phyloP scores from a whole-genome alignment of 2,329 filamentous ascomycete genomes.

The Cryphonectria nitschkei region DNA sequence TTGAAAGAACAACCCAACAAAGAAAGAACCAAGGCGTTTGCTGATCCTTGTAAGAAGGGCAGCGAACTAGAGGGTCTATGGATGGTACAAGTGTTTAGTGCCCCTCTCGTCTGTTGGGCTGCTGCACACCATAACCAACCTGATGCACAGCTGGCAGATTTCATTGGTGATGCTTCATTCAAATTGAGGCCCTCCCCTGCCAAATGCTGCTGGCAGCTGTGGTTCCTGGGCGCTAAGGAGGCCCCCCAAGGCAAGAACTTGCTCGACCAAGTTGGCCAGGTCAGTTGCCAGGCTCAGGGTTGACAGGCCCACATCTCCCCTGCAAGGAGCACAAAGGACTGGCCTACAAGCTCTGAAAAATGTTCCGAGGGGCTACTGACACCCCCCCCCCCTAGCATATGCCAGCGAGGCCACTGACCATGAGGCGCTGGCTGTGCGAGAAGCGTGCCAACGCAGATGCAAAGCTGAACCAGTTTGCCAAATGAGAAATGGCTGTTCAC shows the following conservation, averaged over 20 bases:
- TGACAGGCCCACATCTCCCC: background rate
- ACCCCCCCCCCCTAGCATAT: background rate
- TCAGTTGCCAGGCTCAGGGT: background rate
- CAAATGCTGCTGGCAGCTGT: background rate
- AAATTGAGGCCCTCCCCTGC: background rate
- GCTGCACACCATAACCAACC: background rate
- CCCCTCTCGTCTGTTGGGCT: background rate
- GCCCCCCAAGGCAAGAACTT: background rate
- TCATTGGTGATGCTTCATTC: background rate
- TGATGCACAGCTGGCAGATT: background rate
- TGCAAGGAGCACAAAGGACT: background rate
- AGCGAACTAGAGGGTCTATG: no score
- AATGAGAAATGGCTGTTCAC: background rate
- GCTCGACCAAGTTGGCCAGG: background rate
- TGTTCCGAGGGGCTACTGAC: background rate
- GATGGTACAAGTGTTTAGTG: background rate
- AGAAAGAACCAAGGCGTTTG: background rate
- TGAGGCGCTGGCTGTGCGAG: background rate
- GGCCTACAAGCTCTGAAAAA: background rate
- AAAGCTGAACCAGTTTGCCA: background rate
- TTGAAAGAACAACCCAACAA: background rate
- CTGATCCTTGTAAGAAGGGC: no score
- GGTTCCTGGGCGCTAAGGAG: background rate
- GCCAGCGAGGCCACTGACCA: background rate
- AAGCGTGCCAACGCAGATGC: background rate